These are phyloP conservation scores for Zizania palustris DNA, from an alignment of 202 grass and related monocot genomes.

Conservation along the genomic window DNA sequence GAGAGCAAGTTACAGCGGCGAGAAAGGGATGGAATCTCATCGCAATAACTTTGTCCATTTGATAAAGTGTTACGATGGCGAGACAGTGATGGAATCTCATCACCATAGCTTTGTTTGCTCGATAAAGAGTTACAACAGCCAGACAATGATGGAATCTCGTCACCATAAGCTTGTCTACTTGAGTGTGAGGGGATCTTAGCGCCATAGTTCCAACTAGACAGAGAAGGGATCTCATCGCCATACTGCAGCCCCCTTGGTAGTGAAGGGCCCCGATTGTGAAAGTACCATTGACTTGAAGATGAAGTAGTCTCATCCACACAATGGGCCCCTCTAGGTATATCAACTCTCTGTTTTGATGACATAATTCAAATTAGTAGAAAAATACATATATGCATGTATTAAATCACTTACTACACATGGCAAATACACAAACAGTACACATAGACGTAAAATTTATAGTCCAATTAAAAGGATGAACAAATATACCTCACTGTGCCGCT, in stretches of 20 bases:
- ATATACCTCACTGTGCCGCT: conserved; percentile 31
- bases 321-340: conserved; percentile 2
- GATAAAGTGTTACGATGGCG: conserved; percentile 25
- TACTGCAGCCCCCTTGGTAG: conserved; percentile 38
- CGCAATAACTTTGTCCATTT: conserved; percentile 41
- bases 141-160: conserved; percentile 44
- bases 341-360: conserved; percentile 37
- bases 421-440: conserved; percentile 3
- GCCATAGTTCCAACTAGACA: conserved; percentile 40
- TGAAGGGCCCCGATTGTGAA: conserved; percentile 34
- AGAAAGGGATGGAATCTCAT: conserved; percentile 35
- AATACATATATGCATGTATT: conserved; percentile 1
- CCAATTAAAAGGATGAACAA: conserved; percentile 20
- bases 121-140: background rate
- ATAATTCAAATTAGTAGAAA: conserved; percentile 27
- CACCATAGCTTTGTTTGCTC: conserved; percentile 12
- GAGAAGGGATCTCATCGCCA: conserved; percentile 58
- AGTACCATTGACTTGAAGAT: conserved; percentile 36
- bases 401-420: background rate
- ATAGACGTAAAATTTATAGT: conserved; percentile 3
- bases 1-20: conserved; percentile 17
- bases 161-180: conserved; percentile 45
- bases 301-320: conserved; percentile 23
- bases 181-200: conserved; percentile 39
- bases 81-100: conserved; percentile 31